Base-by-base conservation (phyloP, 495 filamentous ascomycete species). In the Xylaria scruposa region DNA sequence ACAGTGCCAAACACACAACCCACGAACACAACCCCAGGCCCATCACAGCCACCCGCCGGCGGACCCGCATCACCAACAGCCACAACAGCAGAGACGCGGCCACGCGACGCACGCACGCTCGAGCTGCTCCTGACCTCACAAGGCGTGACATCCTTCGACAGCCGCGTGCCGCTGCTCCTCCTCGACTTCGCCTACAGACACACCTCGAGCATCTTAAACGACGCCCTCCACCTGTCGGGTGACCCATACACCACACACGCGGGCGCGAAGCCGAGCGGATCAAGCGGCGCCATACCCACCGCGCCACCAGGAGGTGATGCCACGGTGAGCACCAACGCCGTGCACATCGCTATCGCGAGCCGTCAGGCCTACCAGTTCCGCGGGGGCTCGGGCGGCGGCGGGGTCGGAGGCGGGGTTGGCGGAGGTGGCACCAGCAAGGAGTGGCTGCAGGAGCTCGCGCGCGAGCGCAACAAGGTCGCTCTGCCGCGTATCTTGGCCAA, bases 161-260 rank as follows among this genome's bases (percentile, higher is more conserved):
- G 94, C 77, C 94, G 96, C 71, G 94, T 99, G 1, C 95, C 96
- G 0, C 88, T 98, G 3, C 93, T 97, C 74, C 91, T 99, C 51
- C 90, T 99, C 78, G 96, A 99, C 81, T 97, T 98, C 80, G 95
- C 96, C 24, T 99, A 99, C 88, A 92, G 95, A 26, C 88, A 90
- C 82, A 88, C 88, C 3, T 86, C 87, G 0, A 83, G 86, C n/a
- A 83, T 93, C 19, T 86, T 93, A 7, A 86, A 82, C 54, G 91
- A 94, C 79, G 90, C 90, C 2, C 78, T 92, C 3, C 87, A 89
- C 74, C 86, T 92, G 21, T 82, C 85, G 9, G 86, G 87, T 0
- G 90, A 92, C 76, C 88, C 89, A 0, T 92, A 92, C 81, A 82
- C 82, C 1, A 81, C 83, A 1, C 85, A 88, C 73, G 86, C 85